Percentiles rank a stretch among this genome's conserved stretches.
These are phyloP conservation scores for Cicer bijugum DNA, from an alignment of 306 rosid species.

Conservation along the genomic window DNA sequence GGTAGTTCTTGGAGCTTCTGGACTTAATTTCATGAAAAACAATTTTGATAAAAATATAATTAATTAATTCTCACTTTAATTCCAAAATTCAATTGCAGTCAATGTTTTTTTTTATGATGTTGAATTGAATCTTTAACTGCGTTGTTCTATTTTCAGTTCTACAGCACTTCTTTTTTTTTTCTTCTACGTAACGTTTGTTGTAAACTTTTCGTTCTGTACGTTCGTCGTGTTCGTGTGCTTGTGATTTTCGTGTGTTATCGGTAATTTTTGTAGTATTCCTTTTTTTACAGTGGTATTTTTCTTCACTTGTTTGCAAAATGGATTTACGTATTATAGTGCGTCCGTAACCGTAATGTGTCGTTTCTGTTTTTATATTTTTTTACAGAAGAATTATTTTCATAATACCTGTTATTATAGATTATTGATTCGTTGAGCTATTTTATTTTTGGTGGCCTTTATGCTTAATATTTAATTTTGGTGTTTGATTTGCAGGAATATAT, in stretches of 20 bases:
- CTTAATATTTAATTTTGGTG: slow-evolving; percentile 12
- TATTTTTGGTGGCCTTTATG: background rate
- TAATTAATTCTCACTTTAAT: slow-evolving; percentile 3
- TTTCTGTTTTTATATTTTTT: background rate
- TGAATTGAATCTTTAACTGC: background rate
- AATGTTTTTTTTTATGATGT: background rate
- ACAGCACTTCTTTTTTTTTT: background rate
- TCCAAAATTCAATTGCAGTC: slow-evolving; percentile 15
- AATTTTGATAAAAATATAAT: slow-evolving; percentile 34
- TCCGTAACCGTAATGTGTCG: background rate
- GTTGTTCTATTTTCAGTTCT: background rate
- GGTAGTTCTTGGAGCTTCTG: slow-evolving; percentile 52
- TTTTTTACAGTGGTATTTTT: background rate
- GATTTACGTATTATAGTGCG: background rate
- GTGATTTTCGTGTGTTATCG: slow-evolving; percentile 5
- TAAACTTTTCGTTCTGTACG: background rate
- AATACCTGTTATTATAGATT: background rate
- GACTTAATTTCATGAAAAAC: slow-evolving; percentile 42
- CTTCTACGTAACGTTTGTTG: background rate
- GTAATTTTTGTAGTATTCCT: background rate
- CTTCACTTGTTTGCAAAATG: background rate
- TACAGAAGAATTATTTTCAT: background rate
- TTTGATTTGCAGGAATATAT: slow-evolving; percentile 46
- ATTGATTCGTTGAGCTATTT: background rate
- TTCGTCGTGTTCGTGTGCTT: background rate